Base-by-base conservation (phyloP, 768 basidiomycete species). In the Serendipita indica region DNA sequence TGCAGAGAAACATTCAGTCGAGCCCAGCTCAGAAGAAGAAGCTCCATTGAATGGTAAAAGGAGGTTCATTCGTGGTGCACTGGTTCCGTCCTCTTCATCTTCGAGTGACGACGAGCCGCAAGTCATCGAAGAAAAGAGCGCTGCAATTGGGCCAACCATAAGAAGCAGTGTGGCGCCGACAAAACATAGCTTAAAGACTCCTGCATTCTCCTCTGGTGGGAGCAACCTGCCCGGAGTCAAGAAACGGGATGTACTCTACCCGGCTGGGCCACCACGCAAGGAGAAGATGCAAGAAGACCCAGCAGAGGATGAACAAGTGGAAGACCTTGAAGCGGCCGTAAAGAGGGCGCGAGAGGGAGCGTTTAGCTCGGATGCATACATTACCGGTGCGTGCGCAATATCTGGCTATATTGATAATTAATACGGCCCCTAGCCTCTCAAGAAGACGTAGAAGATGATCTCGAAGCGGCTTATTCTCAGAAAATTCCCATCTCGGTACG, bases 401-500 rank as follows among this genome's bases (percentile, higher is more conserved):
- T 13, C 18, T 39, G 18, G 13, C n/a, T n/a, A n/a, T n/a, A n/a
- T n/a, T n/a, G n/a, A n/a, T n/a, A n/a, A n/a, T n/a, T n/a, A n/a
- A n/a, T n/a, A n/a, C n/a, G n/a, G n/a, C n/a, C n/a, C n/a, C n/a
- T n/a, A n/a, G n/a, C n/a, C n/a, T n/a, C n/a, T n/a, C n/a, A 18
- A 25, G 41, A n/a, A 12, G 58, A 61, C 16, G 60, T 60, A n/a
- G 65, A 67, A 33, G 39, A 68, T n/a, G 65, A 67, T 52, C 59
- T 70, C 30, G 69, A 65, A 20, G 67, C 65, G 16, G 49, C 62
- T 3, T 65, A 62, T 33, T 69, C 68, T 7, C 64, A 67, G 52
- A 69, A 70, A 58, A 65, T 71, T 32, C 65, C 68, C 6, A 67
- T 43, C 27, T n/a, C 41, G 27, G n/a, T 43, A 10, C 49, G 49